phyloP scores from a whole-genome alignment of 2,329 filamentous ascomycete species.

The Verticillium isaacii region DNA sequence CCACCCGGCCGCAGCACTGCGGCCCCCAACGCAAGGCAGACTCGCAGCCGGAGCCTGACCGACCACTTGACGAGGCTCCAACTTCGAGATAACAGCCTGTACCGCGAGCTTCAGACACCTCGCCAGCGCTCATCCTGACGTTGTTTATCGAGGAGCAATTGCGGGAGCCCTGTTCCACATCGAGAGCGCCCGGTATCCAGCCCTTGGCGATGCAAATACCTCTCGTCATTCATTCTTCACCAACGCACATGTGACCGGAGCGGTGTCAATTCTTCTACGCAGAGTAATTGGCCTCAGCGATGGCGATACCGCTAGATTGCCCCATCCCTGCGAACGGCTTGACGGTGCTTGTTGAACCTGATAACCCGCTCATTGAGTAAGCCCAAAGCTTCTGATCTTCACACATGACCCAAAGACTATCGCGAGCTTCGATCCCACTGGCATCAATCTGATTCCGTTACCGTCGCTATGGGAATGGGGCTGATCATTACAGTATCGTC shows the following conservation, averaged over 20 bases:
- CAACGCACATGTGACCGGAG: too few species aligned
- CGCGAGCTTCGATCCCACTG: too few species aligned
- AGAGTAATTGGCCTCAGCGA: not conserved
- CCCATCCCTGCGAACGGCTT: not conserved
- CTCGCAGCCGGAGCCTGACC: not conserved
- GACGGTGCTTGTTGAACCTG: not conserved
- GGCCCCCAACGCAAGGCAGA: not conserved
- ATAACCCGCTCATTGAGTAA: not conserved
- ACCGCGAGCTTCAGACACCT: not conserved
- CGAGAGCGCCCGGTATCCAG: too few species aligned
- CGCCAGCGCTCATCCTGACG: not conserved
- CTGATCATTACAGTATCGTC: constrained; percentile 7
- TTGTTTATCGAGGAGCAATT: not conserved
- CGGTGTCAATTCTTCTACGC: too few species aligned
- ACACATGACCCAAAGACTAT: too few species aligned
- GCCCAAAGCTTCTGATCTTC: not conserved
- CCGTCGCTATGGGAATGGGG: not conserved
- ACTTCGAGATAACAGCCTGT: not conserved
- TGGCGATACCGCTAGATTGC: not conserved
- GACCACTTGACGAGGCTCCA: not conserved
- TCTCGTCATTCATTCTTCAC: too few species aligned
- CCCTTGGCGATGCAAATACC: too few species aligned
- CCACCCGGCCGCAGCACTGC: not conserved
- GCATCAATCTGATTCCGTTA: too few species aligned
- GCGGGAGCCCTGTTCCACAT: too few species aligned